These are phyloP conservation scores for Phoenix dactylifera DNA, from an alignment of 176 grass and related monocot species.

Conservation along the genomic window DNA sequence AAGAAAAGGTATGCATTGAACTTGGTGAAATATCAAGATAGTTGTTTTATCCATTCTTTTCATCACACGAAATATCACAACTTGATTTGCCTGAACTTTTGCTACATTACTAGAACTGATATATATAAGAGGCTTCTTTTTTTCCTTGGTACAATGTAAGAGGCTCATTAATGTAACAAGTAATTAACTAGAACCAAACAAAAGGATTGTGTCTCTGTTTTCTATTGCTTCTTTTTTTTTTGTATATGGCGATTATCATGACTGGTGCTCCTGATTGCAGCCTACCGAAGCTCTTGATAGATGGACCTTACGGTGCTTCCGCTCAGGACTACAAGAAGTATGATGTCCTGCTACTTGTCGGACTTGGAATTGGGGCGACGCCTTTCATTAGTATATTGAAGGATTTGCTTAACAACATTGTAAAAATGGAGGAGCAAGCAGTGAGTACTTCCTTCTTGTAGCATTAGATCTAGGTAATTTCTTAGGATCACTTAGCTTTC, in stretches of 20 bases:
- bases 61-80: too few relatives aligned
- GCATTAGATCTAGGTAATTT: too few relatives aligned
- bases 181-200: too few relatives aligned
- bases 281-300: slow-evolving; percentile 90
- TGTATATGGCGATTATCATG: too few relatives aligned
- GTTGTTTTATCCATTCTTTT: slow-evolving; percentile 1
- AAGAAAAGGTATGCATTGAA: slow-evolving; percentile 57
- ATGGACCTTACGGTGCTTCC: slow-evolving; percentile 92
- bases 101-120: too few relatives aligned
- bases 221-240: too few relatives aligned
- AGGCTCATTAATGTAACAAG: too few relatives aligned
- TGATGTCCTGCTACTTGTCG: slow-evolving; percentile 91
- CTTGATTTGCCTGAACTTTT: too few relatives aligned
- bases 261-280: slow-evolving; percentile 28
- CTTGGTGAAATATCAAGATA: slow-evolving; percentile 9
- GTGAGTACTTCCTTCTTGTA: slow-evolving; percentile 10
- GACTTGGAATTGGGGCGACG: slow-evolving; percentile 82
- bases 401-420: slow-evolving; percentile 25
- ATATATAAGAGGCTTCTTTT: too few relatives aligned
- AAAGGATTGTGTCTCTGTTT: too few relatives aligned
- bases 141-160: too few relatives aligned
- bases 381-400: slow-evolving; percentile 22
- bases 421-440: slow-evolving; percentile 28
- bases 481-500: too few relatives aligned
- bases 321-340: slow-evolving; percentile 97